Conservation (phyloP, 2,329 filamentous ascomycete species). For the Juglanconis juglandina region DNA sequence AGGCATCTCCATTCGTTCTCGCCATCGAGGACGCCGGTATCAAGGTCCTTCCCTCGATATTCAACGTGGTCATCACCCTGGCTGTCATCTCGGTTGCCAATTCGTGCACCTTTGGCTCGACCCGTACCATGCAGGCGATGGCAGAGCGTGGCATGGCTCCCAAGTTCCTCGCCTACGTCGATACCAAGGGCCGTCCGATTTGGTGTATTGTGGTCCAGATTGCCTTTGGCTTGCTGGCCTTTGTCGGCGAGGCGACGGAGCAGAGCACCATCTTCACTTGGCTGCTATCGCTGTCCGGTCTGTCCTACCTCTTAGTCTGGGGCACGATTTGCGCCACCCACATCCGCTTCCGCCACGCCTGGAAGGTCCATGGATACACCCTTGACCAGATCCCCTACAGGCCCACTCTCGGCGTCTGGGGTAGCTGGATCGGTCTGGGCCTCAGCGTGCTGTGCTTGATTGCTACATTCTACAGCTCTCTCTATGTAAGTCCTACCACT, state of each 20-base stretch:
- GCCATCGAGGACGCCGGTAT: constrained; percentile 50
- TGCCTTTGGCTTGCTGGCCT: constrained; percentile 58
- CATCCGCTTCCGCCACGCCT: constrained; percentile 62
- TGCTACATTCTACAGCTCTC: constrained; percentile 68
- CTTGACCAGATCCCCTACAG: constrained; percentile 47
- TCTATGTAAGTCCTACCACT: constrained; percentile 41
- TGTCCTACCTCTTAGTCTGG: constrained; percentile 75
- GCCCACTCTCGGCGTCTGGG: constrained; percentile 54
- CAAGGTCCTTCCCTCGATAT: constrained; percentile 47
- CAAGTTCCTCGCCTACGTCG: constrained; percentile 56
- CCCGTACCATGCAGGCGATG: constrained; percentile 49
- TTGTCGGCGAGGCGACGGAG: constrained; percentile 46
- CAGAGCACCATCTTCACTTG: constrained; percentile 54
- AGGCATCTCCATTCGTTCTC: constrained; percentile 48
- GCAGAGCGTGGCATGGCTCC: constrained; percentile 51
- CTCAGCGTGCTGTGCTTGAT: constrained; percentile 67
- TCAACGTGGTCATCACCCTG: constrained; percentile 51
- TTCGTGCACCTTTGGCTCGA: constrained; percentile 48
- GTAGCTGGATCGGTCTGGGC: constrained; percentile 65
- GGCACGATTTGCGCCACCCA: constrained; percentile 63
- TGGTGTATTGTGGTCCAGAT: constrained; percentile 51
- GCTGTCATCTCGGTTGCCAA: constrained; percentile 51
- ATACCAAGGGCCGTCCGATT: constrained; percentile 57
- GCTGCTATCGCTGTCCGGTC: constrained; percentile 68
- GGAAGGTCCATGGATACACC: constrained; percentile 55